Base-by-base conservation (phyloP, 176 grass and related monocot species). In the Tuctoria greenei region DNA sequence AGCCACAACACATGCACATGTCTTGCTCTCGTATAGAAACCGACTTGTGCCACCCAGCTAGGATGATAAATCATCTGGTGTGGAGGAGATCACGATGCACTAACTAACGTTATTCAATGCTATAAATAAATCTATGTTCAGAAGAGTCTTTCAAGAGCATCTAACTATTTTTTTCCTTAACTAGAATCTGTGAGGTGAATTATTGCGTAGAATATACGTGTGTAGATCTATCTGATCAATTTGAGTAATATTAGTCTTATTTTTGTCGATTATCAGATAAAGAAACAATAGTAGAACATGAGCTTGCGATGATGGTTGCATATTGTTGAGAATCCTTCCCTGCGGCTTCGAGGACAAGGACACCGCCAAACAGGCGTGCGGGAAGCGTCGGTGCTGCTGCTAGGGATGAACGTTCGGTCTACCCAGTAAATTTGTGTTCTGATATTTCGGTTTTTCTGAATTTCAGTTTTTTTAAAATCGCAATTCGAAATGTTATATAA, bases 301-400 rank as follows among this genome's bases (percentile, higher is more conserved):
- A n/a, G n/a, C n/a, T n/a, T n/a, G n/a, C n/a, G n/a, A n/a, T n/a
- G n/a, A n/a, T n/a, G n/a, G n/a, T n/a, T n/a, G n/a, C n/a, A n/a
- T n/a, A n/a, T n/a, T n/a, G n/a, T n/a, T n/a, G n/a, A n/a, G n/a
- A n/a, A n/a, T n/a, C n/a, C n/a, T n/a, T n/a, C n/a, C n/a, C n/a
- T 31, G 31, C 31, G 2, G 31, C 31, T 31, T 31, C 51, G 5
- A 23, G 20, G 51, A 2, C 51, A 13, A 3, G 1, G 4, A 2
- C n/a, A 67, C 21, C n/a, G 63, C 21, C n/a, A 80, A 16, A 34
- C 38, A 50, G 71, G 62, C 50, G 47, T 93, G 91, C 12, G 58
- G 1, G 85, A 86, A 34, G 88, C 67, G 15, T 50, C 79, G 15
- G 88, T 89, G 72, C 71, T 91, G 62, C 41, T 95, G 72, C 77